phyloP scores from a whole-genome alignment of 495 filamentous ascomycete species.

The Daldinia decipiens region DNA sequence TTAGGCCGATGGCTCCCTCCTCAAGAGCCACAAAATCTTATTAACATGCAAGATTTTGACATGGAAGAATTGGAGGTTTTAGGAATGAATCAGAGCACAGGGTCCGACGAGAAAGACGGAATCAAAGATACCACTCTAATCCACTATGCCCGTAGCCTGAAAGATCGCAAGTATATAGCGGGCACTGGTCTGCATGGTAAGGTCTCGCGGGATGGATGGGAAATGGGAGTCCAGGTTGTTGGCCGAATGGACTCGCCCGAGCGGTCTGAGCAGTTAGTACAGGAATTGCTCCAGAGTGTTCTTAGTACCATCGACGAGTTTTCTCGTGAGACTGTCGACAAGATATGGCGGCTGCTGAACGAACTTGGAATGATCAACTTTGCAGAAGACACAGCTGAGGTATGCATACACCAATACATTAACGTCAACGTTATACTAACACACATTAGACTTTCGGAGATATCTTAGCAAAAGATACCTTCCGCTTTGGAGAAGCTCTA shows the following conservation, averaged over 20 bases:
- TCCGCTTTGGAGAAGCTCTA: constrained; percentile 81
- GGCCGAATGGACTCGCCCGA: constrained; percentile 74
- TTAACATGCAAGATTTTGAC: constrained; percentile 58
- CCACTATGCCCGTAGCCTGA: constrained; percentile 73
- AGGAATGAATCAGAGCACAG: constrained; percentile 56
- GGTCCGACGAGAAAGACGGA: constrained; percentile 59
- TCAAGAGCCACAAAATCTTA: constrained; percentile 57
- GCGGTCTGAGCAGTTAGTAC: constrained; percentile 72
- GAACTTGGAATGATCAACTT: constrained; percentile 74
- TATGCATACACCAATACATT: constrained; percentile 55
- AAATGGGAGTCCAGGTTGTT: constrained; percentile 80
- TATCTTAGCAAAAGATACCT: constrained; percentile 68
- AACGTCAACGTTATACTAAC: constrained; percentile 42
- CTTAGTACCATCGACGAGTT: constrained; percentile 71
- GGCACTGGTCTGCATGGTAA: constrained; percentile 47
- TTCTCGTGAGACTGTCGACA: constrained; percentile 74
- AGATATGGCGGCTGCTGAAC: constrained; percentile 74
- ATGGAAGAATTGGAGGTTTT: constrained; percentile 66
- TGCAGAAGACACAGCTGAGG: constrained; percentile 79
- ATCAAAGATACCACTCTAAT: constrained; percentile 76
- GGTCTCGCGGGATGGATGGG: constrained; percentile 76
- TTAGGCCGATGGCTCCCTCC: constrained; percentile 78
- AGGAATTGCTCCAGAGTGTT: constrained; percentile 63
- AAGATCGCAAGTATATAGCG: constrained; percentile 54
- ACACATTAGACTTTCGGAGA: constrained; percentile 78